Percentiles rank a stretch among this genome's conserved stretches.
These are phyloP conservation scores for Aspergillus latus DNA, from an alignment of 2,329 filamentous ascomycete genomes.

Conservation along the genomic window DNA sequence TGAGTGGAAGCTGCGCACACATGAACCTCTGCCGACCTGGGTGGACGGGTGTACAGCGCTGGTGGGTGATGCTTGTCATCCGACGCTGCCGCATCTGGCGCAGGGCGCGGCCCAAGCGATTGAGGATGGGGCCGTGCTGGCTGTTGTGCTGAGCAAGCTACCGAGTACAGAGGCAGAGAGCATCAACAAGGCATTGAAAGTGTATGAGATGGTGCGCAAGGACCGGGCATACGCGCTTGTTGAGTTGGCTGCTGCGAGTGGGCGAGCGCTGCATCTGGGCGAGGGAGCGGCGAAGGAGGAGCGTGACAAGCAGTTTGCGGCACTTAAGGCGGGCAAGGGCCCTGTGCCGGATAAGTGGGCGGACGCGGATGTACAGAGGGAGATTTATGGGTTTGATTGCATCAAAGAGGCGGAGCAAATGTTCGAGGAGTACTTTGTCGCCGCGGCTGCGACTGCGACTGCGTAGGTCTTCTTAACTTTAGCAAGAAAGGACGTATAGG, in stretches of 20 bases:
- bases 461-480: slow-evolving; percentile 14
- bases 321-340: slow-evolving; percentile 51
- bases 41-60: slow-evolving; percentile 54
- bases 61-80: slow-evolving; percentile 62
- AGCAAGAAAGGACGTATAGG: not conserved
- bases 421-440: slow-evolving; percentile 21
- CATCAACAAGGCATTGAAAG: slow-evolving; percentile 54
- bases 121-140: slow-evolving; percentile 61
- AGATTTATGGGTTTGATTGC: slow-evolving; percentile 66
- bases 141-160: slow-evolving; percentile 51
- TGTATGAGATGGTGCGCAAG: slow-evolving; percentile 59
- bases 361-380: slow-evolving; percentile 66
- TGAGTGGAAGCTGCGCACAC: slow-evolving; percentile 65
- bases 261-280: slow-evolving; percentile 56
- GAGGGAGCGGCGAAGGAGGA: slow-evolving; percentile 60
- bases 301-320: slow-evolving; percentile 57
- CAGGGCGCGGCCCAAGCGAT: slow-evolving; percentile 67
- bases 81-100: slow-evolving; percentile 63
- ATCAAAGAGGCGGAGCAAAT: slow-evolving; percentile 54
- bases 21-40: slow-evolving; percentile 64
- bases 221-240: slow-evolving; percentile 58
- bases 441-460: not conserved
- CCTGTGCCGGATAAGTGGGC: slow-evolving; percentile 65
- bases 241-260: slow-evolving; percentile 56
- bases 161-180: slow-evolving; percentile 48